Conservation (phyloP, 2,329 filamentous ascomycete species). For the Biscogniauxia marginata region DNA sequence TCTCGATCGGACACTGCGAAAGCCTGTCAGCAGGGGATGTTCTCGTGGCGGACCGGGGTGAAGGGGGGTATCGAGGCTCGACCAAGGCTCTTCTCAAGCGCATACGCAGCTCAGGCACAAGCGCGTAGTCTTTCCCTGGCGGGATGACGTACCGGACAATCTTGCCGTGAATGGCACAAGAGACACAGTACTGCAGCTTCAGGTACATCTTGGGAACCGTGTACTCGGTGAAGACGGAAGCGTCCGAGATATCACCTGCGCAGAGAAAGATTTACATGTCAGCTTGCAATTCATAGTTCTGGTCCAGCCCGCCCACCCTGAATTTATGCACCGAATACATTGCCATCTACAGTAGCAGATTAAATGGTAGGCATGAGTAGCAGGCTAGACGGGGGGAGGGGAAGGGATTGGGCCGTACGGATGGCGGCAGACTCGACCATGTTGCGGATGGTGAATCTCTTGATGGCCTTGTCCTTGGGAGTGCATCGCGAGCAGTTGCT, state of each 20-base stretch:
- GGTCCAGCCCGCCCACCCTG: too few species aligned
- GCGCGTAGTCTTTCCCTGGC: conserved; percentile 57
- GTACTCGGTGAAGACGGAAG: conserved; percentile 99
- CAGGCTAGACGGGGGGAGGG: background rate
- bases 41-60: conserved; percentile 24
- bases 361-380: background rate
- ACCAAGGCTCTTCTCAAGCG: conserved; percentile 59
- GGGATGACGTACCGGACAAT: conserved; percentile 92
- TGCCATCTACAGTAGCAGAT: too few species aligned
- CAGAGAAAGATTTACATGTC: conserved; percentile 4
- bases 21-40: conserved; percentile 40
- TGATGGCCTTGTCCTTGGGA: conserved; percentile 99
- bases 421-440: conserved; percentile 99
- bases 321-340: too few species aligned
- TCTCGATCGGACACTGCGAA: conserved; percentile 84
- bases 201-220: conserved; percentile 99
- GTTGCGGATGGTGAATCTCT: conserved; percentile 99
- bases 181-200: conserved; percentile 99
- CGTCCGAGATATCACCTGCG: conserved; percentile 98
- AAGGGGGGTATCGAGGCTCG: conserved; percentile 38
- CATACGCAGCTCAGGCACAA: conserved; percentile 36
- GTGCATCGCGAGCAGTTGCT: conserved; percentile 78
- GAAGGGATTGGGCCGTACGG: conserved; percentile 64
- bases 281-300: conserved; percentile 16
- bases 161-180: conserved; percentile 99